A percentile compares a stretch with the other conserved stretches of the same genome.
Evolutionary conservation across 1,284 basidiomycete genomes (phyloP).

Genomic region (Omphalotus olearius): DNA sequence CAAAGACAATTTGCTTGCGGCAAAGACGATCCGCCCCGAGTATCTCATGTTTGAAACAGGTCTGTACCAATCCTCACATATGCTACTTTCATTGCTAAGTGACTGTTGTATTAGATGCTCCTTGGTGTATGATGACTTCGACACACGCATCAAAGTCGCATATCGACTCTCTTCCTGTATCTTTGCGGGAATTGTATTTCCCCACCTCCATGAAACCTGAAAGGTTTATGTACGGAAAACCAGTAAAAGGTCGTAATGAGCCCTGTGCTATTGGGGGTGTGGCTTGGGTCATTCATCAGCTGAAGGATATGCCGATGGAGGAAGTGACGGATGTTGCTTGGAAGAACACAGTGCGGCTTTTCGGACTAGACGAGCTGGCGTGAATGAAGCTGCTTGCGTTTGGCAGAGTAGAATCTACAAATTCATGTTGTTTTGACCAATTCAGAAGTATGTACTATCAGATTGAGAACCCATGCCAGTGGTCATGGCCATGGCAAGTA

Average conservation of each 20-base stretch:
- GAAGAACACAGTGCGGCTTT: constrained; percentile 66
- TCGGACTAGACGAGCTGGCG: constrained; percentile 45
- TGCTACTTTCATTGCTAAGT: not conserved
- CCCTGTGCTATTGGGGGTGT: constrained; percentile 72
- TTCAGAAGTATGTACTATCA: too few species aligned
- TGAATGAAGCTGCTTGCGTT: too few species aligned
- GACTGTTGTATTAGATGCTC: constrained; percentile 53
- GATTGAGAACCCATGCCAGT: too few species aligned
- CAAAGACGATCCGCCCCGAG: constrained; percentile 59
- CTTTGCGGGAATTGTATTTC: constrained; percentile 48
- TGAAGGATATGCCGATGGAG: constrained; percentile 55
- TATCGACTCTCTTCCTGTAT: constrained; percentile 48
- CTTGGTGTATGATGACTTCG: constrained; percentile 81
- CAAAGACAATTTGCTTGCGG: constrained; percentile 61
- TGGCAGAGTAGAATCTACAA: too few species aligned
- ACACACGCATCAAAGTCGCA: constrained; percentile 69
- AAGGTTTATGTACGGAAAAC: constrained; percentile 54
- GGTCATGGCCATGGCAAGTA: too few species aligned
- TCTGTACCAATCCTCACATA: constrained; percentile 19
- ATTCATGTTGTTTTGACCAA: too few species aligned
- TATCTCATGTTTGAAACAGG: constrained; percentile 81
- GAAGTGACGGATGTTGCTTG: constrained; percentile 58
- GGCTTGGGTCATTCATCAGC: constrained; percentile 69
- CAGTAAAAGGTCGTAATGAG: constrained; percentile 84
- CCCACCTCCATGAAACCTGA: constrained; percentile 63